Evolutionary conservation across 2,329 filamentous ascomycete genomes (phyloP).

Genomic region (Diplocarpon mali): DNA sequence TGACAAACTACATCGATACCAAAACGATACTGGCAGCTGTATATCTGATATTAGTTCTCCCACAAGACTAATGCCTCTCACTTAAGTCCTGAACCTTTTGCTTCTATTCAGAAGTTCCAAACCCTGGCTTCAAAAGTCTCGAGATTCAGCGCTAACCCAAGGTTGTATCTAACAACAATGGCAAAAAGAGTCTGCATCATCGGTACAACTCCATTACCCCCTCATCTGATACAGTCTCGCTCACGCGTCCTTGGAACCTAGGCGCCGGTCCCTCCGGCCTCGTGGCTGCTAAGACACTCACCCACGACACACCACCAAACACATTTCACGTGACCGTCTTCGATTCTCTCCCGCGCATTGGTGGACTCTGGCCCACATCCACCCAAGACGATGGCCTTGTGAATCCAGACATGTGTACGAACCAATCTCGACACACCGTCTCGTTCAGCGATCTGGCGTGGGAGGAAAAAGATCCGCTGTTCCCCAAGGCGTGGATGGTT

Average conservation of each 20-base stretch:
- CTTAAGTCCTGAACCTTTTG: not conserved
- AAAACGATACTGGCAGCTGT: not conserved
- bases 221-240: not conserved
- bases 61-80: not conserved
- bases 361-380: constrained; percentile 64
- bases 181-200: constrained; percentile 23
- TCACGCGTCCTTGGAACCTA: constrained; percentile 24
- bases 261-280: constrained; percentile 60
- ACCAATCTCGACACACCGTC: constrained; percentile 69
- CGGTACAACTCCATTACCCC: constrained; percentile 10
- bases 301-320: constrained; percentile 43
- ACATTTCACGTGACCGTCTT: constrained; percentile 60
- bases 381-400: constrained; percentile 39
- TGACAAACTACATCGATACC: not conserved
- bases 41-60: not conserved
- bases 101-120: not conserved
- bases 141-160: not conserved
- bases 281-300: constrained; percentile 61
- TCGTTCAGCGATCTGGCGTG: constrained; percentile 64
- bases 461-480: constrained; percentile 47
- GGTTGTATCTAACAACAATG: not conserved
- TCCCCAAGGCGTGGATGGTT: constrained; percentile 69
- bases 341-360: constrained; percentile 53
- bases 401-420: constrained; percentile 59
- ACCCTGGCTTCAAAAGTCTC: not conserved